Evolutionary conservation across 306 rosid species (phyloP).

Genomic region (Sindora glabra): DNA sequence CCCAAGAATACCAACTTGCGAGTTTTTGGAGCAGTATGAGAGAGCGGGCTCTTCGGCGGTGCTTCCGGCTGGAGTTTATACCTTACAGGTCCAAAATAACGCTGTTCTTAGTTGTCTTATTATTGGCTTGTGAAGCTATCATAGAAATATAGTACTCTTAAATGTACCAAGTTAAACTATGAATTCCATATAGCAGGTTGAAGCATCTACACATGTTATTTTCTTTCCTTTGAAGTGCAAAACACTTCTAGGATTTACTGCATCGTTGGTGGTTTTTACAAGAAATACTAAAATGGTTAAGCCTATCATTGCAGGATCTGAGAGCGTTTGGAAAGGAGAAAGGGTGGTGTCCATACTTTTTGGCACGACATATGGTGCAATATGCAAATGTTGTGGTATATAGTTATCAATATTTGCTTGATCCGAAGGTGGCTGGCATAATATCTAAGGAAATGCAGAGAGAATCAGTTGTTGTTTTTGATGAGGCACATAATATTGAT

Average conservation of each 20-base stretch:
- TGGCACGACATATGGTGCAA: conserved; percentile 96
- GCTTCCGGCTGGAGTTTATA: conserved; percentile 82
- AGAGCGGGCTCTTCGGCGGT: conserved; percentile 58
- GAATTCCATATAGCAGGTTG: no score
- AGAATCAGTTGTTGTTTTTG: conserved; percentile 92
- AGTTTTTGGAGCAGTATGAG: conserved; percentile 77
- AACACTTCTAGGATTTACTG: no score
- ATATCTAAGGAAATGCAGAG: conserved; percentile 95
- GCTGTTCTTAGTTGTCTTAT: no score
- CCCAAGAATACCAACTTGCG: conserved; percentile 43
- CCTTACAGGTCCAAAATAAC: conserved; percentile 63
- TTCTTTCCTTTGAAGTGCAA: neutral
- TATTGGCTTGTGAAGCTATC: no score
- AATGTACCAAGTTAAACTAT: no score
- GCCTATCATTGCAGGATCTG: conserved; percentile 48
- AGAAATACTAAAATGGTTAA: neutral
- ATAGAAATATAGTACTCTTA: no score
- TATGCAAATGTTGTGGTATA: conserved; percentile 87
- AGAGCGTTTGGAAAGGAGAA: conserved; percentile 68
- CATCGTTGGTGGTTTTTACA: neutral
- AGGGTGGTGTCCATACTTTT: conserved; percentile 92
- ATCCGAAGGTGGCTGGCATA: conserved; percentile 87
- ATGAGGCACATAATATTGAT: conserved; percentile 92
- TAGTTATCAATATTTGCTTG: conserved; percentile 93
- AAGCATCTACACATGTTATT: neutral